Base-by-base conservation (phyloP, 2,329 filamentous ascomycete species). In the Plectosphaerella cucumerina region DNA sequence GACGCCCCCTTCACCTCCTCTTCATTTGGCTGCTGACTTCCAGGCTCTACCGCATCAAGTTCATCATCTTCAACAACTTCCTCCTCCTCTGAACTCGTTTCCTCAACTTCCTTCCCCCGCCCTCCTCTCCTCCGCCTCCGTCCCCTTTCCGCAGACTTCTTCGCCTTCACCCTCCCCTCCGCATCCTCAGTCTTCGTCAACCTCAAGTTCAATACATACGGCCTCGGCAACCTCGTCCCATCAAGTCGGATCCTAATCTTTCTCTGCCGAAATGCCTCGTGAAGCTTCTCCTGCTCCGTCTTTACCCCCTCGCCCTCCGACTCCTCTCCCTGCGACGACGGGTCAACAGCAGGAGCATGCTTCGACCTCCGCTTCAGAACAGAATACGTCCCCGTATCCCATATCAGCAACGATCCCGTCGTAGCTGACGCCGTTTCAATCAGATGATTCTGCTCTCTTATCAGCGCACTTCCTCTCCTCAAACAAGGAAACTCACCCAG, bases 311-410 rank as follows among this genome's bases (percentile, higher is more conserved):
- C 35, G 12, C 39, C 45, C 5, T 56, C 49, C 8, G n/a, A 18
- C 4, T 60, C 62, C 18, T 65, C 59, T 4, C 55, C 58, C 12
- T 59, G 57, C 23, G 66, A 67, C 10, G 62, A 61, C 1, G 68
- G 68, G 37, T 65, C 62, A 2, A 54, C 55, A 3, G 52, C 52
- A 3, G 68, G 62, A 1, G 60, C 60, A 45, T 67, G 59, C 47
- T 73, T 67, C 47, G 56, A 65, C 33, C 53, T 60, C n/a, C 60
- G 69, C 8, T 77, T 72, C 12, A 85, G 66, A 11, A 85, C 61
- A 42, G 73, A 70, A 57, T 83, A 85, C 31, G 76, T 77, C 3
- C 81, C 82, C 2, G 78, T 82, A 57, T 85, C 82, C 82, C 82
- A 85, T 39, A 85, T 78, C 10, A 85, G 67, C 52, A 85, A 70